A percentile compares a stretch with the other conserved stretches of the same genome.
Conservation (phyloP, 2,329 filamentous ascomycete species). For the Calonectria hongkongensis region DNA sequence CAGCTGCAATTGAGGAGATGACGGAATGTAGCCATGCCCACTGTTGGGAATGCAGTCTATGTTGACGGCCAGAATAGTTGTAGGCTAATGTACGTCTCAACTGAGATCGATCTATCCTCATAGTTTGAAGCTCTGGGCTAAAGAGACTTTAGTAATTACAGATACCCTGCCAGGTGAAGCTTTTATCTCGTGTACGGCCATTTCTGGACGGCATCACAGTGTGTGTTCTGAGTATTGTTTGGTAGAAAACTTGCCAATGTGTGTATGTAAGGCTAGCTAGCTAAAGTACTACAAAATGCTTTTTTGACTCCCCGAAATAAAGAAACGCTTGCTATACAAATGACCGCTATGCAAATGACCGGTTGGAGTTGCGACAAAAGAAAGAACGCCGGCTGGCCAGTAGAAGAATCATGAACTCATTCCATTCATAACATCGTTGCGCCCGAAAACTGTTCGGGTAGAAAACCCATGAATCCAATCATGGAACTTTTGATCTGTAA, state of each 20-base stretch:
- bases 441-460: neutral
- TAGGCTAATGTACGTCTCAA: constrained; percentile 32
- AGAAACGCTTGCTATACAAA: constrained; percentile 4
- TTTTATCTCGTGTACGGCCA: neutral
- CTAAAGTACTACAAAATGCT: neutral
- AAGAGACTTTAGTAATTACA: constrained; percentile 14
- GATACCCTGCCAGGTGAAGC: neutral
- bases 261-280: neutral
- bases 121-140: neutral
- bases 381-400: neutral
- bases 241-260: neutral
- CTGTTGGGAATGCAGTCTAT: constrained; percentile 35
- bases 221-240: too few species aligned
- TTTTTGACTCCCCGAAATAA: neutral
- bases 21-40: constrained; percentile 31
- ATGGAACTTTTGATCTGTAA: neutral
- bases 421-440: constrained; percentile 3
- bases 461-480: neutral
- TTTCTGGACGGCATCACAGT: neutral
- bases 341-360: neutral
- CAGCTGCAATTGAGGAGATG: constrained; percentile 25
- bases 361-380: neutral
- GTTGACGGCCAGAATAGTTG: constrained; percentile 27
- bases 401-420: neutral
- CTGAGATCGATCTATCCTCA: constrained; percentile 33